Evolutionary conservation across 2,329 filamentous ascomycete genomes (phyloP).

Genomic region (Taxawa tesnikishii): DNA sequence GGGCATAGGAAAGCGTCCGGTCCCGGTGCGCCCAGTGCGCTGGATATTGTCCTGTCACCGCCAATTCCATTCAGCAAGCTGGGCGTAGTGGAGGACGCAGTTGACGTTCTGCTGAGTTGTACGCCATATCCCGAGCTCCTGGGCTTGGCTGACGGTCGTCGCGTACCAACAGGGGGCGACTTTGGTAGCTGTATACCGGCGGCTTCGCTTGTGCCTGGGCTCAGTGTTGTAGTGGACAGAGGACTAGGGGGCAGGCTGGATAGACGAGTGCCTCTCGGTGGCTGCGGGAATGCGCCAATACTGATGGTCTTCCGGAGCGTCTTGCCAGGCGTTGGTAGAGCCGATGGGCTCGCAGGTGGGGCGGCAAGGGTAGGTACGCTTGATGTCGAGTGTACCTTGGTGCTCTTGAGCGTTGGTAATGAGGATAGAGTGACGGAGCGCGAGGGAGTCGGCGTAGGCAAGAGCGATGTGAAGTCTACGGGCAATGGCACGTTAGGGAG

Average conservation of each 20-base stretch:
- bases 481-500: slow-evolving; percentile 34
- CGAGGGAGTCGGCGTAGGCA: neutral
- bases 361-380: slow-evolving; percentile 39
- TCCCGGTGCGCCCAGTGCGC: slow-evolving; percentile 48
- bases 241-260: slow-evolving; percentile 49
- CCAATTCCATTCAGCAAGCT: slow-evolving; percentile 70
- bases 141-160: slow-evolving; percentile 14
- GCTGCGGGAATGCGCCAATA: slow-evolving; percentile 88
- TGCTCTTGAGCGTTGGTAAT: slow-evolving; percentile 33
- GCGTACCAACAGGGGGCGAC: slow-evolving; percentile 8
- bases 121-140: slow-evolving; percentile 25
- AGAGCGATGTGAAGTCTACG: neutral
- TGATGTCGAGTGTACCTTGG: slow-evolving; percentile 37
- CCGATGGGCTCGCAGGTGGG: slow-evolving; percentile 10
- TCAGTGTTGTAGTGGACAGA: slow-evolving; percentile 35
- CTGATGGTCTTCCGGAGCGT: slow-evolving; percentile 77
- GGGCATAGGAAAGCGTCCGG: slow-evolving; percentile 67
- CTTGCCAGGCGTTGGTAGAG: slow-evolving; percentile 37
- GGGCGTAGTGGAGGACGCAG: slow-evolving; percentile 38
- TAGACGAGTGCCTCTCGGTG: slow-evolving; percentile 55
- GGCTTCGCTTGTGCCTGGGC: neutral
- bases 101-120: slow-evolving; percentile 41
- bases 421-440: slow-evolving; percentile 33
- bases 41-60: slow-evolving; percentile 61
- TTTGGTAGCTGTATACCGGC: slow-evolving; percentile 19